Evolutionary conservation across 2,329 filamentous ascomycete genomes (phyloP).

Genomic region (Xylariales sp.): DNA sequence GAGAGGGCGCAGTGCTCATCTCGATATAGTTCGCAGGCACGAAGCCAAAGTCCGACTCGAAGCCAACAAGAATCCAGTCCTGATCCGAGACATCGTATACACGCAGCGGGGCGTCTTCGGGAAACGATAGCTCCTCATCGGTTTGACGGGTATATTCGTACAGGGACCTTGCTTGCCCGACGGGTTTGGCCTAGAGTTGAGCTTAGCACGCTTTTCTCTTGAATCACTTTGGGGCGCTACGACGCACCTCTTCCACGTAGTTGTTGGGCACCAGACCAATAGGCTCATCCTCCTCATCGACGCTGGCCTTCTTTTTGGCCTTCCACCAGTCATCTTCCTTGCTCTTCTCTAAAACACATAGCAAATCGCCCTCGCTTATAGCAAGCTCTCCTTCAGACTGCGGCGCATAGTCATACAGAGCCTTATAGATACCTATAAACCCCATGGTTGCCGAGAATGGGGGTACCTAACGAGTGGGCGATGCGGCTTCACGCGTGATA

Average conservation of each 20-base stretch:
- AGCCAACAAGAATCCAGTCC: constrained; percentile 94
- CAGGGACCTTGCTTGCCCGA: constrained; percentile 84
- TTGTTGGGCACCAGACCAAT: constrained; percentile 92
- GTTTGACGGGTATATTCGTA: constrained; percentile 98
- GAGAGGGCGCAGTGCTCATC: constrained; percentile 59
- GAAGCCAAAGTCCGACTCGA: constrained; percentile 89
- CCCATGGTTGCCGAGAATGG: constrained; percentile 69
- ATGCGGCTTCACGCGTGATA: constrained; percentile 1
- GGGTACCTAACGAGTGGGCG: constrained; percentile 15
- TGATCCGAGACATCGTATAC: constrained; percentile 93
- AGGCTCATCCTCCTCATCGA: constrained; percentile 89
- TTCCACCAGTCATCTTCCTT: constrained; percentile 90
- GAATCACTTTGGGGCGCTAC: constrained; percentile 10
- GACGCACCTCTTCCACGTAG: constrained; percentile 89
- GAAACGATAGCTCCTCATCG: constrained; percentile 96
- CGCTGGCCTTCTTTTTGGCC: constrained; percentile 87
- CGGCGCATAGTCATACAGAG: constrained; percentile 91
- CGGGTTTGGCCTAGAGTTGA: constrained; percentile 68
- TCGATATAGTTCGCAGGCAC: constrained; percentile 97
- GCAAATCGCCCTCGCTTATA: constrained; percentile 85
- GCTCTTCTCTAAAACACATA: constrained; percentile 89
- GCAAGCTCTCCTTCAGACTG: constrained; percentile 87
- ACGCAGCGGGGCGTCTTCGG: constrained; percentile 83
- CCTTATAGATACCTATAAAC: constrained; percentile 90
- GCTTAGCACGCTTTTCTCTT: constrained; percentile 59